Conservation (phyloP, 371 early-diverging fungal genomes). For the Actinomortierella wolfii region DNA sequence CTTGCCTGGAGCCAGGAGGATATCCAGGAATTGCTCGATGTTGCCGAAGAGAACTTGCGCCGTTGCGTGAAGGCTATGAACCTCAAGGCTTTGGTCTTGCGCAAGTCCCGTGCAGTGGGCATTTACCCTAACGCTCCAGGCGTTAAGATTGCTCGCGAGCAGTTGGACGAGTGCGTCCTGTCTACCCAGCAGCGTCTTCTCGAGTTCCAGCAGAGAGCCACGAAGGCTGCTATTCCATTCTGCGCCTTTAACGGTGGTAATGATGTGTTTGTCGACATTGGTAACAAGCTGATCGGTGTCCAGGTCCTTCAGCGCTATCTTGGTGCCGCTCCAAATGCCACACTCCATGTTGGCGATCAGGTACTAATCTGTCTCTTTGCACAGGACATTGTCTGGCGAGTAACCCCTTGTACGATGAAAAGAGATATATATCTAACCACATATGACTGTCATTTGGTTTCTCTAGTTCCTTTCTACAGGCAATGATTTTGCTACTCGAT, state of each 20-base stretch:
- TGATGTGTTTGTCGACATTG: constrained; percentile 85
- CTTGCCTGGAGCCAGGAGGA: constrained; percentile 54
- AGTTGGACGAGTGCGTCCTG: constrained; percentile 70
- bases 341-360: constrained; percentile 86
- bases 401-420: too few relatives aligned
- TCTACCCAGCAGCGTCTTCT: constrained; percentile 62
- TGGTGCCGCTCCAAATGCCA: constrained; percentile 56
- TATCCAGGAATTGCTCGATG: constrained; percentile 67
- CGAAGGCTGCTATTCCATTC: constrained; percentile 69
- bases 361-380: constrained; percentile 30
- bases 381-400: neutral
- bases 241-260: constrained; percentile 88
- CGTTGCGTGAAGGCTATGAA: constrained; percentile 65
- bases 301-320: constrained; percentile 68
- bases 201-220: constrained; percentile 52
- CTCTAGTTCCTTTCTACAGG: constrained; percentile 80
- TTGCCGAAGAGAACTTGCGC: constrained; percentile 66
- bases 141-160: constrained; percentile 62
- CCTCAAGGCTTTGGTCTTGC: constrained; percentile 60
- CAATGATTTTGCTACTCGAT: constrained; percentile 80
- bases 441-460: too few relatives aligned
- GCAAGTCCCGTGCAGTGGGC: constrained; percentile 80
- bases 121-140: constrained; percentile 48
- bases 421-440: too few relatives aligned
- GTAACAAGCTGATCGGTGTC: constrained; percentile 76